Conservation (phyloP, 164 flowering plant species). For the Malania oleifera region DNA sequence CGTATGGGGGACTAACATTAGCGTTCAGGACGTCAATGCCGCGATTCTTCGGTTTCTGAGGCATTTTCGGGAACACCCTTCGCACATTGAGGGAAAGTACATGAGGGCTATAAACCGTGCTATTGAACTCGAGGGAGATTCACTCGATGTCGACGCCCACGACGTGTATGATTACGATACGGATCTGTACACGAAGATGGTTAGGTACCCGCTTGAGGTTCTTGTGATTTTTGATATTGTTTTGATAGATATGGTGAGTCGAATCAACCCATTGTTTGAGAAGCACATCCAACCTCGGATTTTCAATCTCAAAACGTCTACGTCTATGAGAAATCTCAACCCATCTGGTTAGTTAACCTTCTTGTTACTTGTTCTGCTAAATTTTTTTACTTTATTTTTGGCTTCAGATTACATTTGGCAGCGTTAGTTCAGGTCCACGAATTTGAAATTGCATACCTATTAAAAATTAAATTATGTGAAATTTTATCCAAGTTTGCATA, state of each 20-base stretch:
- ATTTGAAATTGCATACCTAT: too few relatives aligned
- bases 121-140: conserved; percentile 78
- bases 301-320: conserved; percentile 67
- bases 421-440: too few relatives aligned
- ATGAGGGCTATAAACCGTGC: conserved; percentile 53
- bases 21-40: conserved; percentile 84
- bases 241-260: conserved; percentile 77
- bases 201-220: conserved; percentile 89
- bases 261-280: conserved; percentile 58
- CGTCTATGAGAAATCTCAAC: conserved; percentile 81
- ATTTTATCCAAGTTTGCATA: neutral
- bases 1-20: conserved; percentile 97
- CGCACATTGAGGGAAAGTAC: conserved; percentile 67
- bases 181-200: conserved; percentile 84
- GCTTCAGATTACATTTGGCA: neutral
- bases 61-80: conserved; percentile 49
- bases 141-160: conserved; percentile 78
- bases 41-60: conserved; percentile 71
- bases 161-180: conserved; percentile 75
- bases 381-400: conserved; percentile 5
- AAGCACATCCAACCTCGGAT: conserved; percentile 89
- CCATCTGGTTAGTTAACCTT: conserved; percentile 64
- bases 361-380: neutral
- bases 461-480: conserved; percentile 1
- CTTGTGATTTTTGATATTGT: conserved; percentile 95